Conservation (phyloP, 2,329 filamentous ascomycete species). For the Trichoderma harzianum region DNA sequence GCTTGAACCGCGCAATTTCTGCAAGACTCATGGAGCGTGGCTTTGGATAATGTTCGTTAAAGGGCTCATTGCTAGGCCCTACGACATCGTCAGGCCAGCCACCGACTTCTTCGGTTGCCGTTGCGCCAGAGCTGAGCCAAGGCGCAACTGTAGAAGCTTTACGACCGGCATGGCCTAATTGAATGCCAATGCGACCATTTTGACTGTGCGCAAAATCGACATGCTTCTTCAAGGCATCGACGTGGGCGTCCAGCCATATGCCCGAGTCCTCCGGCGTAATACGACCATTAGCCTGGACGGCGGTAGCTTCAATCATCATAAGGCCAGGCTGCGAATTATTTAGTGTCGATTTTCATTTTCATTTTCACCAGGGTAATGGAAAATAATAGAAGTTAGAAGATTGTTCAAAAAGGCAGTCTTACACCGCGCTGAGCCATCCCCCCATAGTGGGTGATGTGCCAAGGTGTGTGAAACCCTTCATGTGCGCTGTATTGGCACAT, state of each 20-base stretch:
- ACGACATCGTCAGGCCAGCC: constrained; percentile 51
- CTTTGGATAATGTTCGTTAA: constrained; percentile 52
- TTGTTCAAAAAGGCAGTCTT: background rate
- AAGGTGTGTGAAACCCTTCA: constrained; percentile 59
- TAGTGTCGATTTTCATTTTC: background rate
- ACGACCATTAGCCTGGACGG: constrained; percentile 62
- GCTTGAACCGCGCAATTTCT: constrained; percentile 62
- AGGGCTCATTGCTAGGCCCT: constrained; percentile 47
- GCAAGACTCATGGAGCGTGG: constrained; percentile 62
- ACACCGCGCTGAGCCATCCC: constrained; percentile 64
- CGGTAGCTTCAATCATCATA: constrained; percentile 64
- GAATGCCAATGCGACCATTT: constrained; percentile 65
- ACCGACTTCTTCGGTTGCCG: constrained; percentile 36
- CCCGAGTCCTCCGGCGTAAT: constrained; percentile 69
- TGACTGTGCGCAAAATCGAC: constrained; percentile 59
- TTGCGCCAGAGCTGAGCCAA: constrained; percentile 60
- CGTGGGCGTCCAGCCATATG: constrained; percentile 69
- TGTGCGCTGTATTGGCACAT: constrained; percentile 45
- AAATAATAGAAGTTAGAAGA: background rate
- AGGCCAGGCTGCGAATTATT: constrained; percentile 47
- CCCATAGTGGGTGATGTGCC: constrained; percentile 71
- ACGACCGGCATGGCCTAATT: constrained; percentile 71
- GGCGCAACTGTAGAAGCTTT: constrained; percentile 55
- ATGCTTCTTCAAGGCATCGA: constrained; percentile 54
- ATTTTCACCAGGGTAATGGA: too few relatives aligned